Evolutionary conservation across 495 filamentous ascomycete species (phyloP).

Genomic region (Cudoniella acicularis): DNA sequence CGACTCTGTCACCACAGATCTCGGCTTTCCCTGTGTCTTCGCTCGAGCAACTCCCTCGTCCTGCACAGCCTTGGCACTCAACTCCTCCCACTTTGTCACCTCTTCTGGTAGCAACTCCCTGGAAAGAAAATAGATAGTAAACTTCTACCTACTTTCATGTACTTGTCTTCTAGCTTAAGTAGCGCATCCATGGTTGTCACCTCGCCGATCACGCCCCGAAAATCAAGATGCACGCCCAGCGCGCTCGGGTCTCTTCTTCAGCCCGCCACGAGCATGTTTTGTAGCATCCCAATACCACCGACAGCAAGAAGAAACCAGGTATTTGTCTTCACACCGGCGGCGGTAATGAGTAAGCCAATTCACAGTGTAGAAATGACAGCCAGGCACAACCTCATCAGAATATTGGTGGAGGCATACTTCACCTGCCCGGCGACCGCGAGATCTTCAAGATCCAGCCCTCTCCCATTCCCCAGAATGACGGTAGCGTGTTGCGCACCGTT

Average conservation of each 20-base stretch:
- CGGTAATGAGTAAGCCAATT: constrained; percentile 37
- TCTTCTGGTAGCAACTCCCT: not conserved
- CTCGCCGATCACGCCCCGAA: not conserved
- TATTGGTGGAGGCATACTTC: not conserved
- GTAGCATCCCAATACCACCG: constrained; percentile 39
- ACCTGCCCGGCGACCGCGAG: constrained; percentile 26
- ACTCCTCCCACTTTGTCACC: not conserved
- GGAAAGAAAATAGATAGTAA: constrained; percentile 1
- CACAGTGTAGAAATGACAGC: constrained; percentile 33
- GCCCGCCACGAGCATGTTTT: constrained; percentile 40
- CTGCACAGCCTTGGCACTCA: not conserved
- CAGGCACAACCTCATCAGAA: not conserved
- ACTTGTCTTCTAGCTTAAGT: not conserved
- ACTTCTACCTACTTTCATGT: not conserved
- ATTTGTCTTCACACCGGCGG: constrained; percentile 30
- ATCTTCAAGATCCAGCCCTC: constrained; percentile 44
- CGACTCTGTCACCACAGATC: not conserved
- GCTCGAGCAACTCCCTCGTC: not conserved
- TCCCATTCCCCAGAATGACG: constrained; percentile 34
- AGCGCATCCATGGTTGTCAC: not conserved
- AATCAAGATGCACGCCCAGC: not conserved
- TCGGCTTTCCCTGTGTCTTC: not conserved
- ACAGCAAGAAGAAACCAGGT: constrained; percentile 9
- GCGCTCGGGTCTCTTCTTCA: not conserved
- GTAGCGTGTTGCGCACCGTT: constrained; percentile 44